A percentile compares a stretch with the other conserved stretches of the same genome.
Conservation (phyloP, 2,329 filamentous ascomycete genomes). For the Cercospora sojina region DNA sequence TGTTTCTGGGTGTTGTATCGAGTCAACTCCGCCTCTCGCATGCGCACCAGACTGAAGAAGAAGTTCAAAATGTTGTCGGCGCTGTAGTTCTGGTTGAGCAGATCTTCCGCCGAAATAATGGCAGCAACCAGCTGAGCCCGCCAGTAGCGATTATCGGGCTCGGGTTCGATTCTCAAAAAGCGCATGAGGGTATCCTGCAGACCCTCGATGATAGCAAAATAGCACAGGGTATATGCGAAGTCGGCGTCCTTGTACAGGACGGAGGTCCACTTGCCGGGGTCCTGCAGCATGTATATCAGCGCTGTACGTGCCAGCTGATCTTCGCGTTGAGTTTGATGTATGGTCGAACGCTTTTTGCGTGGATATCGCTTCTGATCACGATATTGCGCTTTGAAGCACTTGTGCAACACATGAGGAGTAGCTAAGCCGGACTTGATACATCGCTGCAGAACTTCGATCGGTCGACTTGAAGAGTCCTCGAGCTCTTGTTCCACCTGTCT, state of each 20-base stretch:
- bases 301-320: constrained; percentile 1
- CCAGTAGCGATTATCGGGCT: not conserved
- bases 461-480: not conserved
- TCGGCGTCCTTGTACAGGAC: not conserved
- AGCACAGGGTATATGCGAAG: not conserved
- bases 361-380: not conserved
- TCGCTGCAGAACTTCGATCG: not conserved
- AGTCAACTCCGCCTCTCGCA: not conserved
- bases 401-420: not conserved
- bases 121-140: not conserved
- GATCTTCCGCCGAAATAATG: not conserved
- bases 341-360: not conserved
- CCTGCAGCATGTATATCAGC: not conserved
- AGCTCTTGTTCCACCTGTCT: not conserved
- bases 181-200: not conserved
- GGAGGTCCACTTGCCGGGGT: not conserved
- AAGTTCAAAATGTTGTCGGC: not conserved
- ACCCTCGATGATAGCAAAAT: not conserved
- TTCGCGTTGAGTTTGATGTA: not conserved
- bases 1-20: not conserved
- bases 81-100: not conserved
- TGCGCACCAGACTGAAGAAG: not conserved
- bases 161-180: not conserved
- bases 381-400: not conserved
- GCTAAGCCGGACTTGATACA: not conserved